Base-by-base conservation (phyloP, 805 yeast species). In the Candida boidinii region DNA sequence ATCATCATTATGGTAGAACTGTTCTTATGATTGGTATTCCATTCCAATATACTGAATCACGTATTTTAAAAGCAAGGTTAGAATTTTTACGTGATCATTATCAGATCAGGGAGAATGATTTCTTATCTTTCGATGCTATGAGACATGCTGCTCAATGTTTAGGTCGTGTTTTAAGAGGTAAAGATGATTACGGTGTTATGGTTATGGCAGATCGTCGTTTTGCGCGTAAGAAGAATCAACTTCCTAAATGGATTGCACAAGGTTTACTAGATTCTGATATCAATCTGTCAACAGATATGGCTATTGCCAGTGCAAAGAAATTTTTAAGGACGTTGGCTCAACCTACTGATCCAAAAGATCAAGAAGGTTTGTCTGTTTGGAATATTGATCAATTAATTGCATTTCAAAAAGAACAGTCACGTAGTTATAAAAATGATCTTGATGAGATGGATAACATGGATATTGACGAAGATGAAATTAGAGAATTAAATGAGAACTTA, bases 21-120 rank as follows among this genome's bases (percentile, higher is more conserved):
- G 99, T 92, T 39, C 66, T 92, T 39, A 90, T 92, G 96, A 90
- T 92, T 58, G 99, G 99, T 43, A 94, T 92, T 43, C 99, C 99
- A 0, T 92, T 92, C 69, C 99, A 92, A 67, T 92, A 92, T 57
- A 92, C 99, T 0, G 98, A 92, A 53, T 88, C 96, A 4, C 76
- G 97, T 50, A 92, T 92, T 42, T 65, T 92, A 48, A 92, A 92
- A 47, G 98, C 99, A 1, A 71, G 99, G 32, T 64, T 92, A 28
- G 98, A 92, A 58, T 92, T 92, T 49, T 58, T 92, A 54, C 68
- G 97, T 43, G 97, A 92, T 52, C 88, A 87, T 48, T 90, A 75
- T 54, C 94, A 87, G 48, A 90, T 92, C 35, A 71, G 86, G 42
- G 98, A 92, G 49, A 87, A 85, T 51, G 98, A 92, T 49, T 92